Evolutionary conservation across 139 green algal genomes (phyloP), one percentile per base, ranked within the genome.

Genomic region (Diplosphaera chodatii): DNA sequence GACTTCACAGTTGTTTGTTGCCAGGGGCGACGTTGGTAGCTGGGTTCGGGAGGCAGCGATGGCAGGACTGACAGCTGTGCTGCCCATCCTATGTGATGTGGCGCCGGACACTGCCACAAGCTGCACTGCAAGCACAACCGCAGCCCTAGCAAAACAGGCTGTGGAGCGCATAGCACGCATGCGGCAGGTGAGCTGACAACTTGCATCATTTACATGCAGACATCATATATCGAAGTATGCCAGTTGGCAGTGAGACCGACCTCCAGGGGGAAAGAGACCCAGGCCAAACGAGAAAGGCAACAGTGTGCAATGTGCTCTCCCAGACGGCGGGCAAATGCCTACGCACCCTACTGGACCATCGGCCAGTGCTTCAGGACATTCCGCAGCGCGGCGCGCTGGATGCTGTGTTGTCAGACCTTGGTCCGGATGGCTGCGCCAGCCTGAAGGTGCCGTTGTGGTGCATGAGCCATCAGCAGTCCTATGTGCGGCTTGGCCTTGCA

Each of bases 11-110:
- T n/a, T n/a, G n/a, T 20, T 30, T 4, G 10, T 63, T n/a, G 33
- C 40, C 75, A 82, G 92, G 8, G 96, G 96, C 0, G 96, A 99
- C 68, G 91, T 99, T 55, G 96, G 96, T 30, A 94, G 86, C 75
- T 97, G 91, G 90, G 91, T 98, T 73, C 81, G 95, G 0, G 89
- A 96, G 74, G 93, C 90, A 8, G 88, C 91, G 20, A 95, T 97
- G 82, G 66, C 79, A 25, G 70, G 55, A 1, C 40, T 94, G 32
- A 48, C 66, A 2, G 21, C 4, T 0, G 27, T 85, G 28, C 64
- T 88, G 33, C 27, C 31, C 2, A 67, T 87, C 28, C 25, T 91
- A 66, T 32, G 31, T 23, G 63, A 64, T 21, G 25, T 55, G 4
- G 70, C 33, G 2, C 30, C 29, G 30, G 20, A 40, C 55, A 70